Conservation (phyloP, 805 yeast species). For the Ogataea populi-albae region DNA sequence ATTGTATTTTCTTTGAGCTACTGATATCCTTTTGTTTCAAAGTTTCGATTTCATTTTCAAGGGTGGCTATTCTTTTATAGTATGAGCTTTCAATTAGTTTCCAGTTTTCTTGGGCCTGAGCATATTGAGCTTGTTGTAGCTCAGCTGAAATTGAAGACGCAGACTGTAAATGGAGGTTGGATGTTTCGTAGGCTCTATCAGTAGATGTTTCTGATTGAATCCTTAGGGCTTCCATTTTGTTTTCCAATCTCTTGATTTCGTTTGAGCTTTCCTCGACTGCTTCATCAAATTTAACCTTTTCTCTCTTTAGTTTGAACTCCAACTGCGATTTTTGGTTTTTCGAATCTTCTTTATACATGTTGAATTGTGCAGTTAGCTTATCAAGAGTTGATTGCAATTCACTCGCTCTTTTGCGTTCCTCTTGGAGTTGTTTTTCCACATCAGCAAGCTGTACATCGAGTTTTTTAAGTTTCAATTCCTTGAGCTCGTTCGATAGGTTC, state of each 20-base stretch:
- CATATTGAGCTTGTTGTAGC: constrained; percentile 64
- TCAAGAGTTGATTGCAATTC: constrained; percentile 23
- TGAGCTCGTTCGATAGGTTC: constrained; percentile 26
- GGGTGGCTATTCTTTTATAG: constrained; percentile 41
- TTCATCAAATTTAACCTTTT: constrained; percentile 24
- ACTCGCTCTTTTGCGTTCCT: constrained; percentile 32
- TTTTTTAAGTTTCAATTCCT: constrained; percentile 34
- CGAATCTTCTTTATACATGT: constrained; percentile 23
- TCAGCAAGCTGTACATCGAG: constrained; percentile 32
- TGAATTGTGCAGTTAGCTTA: constrained; percentile 20
- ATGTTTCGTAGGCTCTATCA: constrained; percentile 7
- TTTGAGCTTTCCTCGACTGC: constrained; percentile 31
- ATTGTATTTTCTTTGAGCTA: constrained; percentile 27
- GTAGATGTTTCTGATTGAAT: constrained; percentile 52
- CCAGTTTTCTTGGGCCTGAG: constrained; percentile 80
- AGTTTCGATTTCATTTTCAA: constrained; percentile 45
- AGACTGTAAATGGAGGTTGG: constrained; percentile 2
- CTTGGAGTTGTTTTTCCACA: constrained; percentile 31
- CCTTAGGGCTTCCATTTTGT: constrained; percentile 65
- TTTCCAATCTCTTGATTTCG: constrained; percentile 62
- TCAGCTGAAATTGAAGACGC: constrained; percentile 31
- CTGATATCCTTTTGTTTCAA: constrained; percentile 31
- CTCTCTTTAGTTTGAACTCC: constrained; percentile 29
- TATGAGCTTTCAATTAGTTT: constrained; percentile 70
- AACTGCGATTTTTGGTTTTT: constrained; percentile 25